phyloP scores from a whole-genome alignment of 1,284 basidiomycete species.

The Filobasidium uniguttulatum region DNA sequence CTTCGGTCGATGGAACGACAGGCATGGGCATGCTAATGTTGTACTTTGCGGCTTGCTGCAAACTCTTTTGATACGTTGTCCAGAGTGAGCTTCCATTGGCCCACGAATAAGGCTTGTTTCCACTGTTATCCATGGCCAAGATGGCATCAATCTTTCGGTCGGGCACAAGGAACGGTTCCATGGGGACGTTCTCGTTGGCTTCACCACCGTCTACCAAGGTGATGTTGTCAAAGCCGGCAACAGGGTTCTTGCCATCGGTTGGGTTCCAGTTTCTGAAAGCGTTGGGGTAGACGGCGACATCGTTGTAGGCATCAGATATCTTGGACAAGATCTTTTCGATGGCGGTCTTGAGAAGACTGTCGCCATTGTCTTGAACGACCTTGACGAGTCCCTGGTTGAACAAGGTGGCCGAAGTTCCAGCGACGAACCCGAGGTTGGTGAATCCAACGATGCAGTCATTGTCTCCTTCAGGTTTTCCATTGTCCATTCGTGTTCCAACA shows the following conservation, averaged over 20 bases:
- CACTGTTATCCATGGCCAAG: conserved; percentile 43
- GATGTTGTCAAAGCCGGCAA: conserved; percentile 26
- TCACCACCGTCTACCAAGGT: conserved; percentile 41
- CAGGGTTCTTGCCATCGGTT: conserved; percentile 28
- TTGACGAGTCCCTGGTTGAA: conserved; percentile 28
- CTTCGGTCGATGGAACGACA: conserved; percentile 37
- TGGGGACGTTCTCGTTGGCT: conserved; percentile 40
- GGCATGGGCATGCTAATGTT: conserved; percentile 35
- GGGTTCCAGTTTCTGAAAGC: conserved; percentile 35
- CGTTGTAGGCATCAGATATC: conserved; percentile 34
- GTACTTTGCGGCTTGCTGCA: conserved; percentile 23
- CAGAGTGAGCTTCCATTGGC: conserved; percentile 41
- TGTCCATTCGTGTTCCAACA: conserved; percentile 30
- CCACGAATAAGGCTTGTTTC: conserved; percentile 40
- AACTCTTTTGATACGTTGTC: conserved; percentile 25
- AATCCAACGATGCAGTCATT: conserved; percentile 33
- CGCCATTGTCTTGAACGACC: conserved; percentile 28
- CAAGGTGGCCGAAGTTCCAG: conserved; percentile 37
- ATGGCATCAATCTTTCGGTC: conserved; percentile 41
- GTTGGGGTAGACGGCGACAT: conserved; percentile 39
- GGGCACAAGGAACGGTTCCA: conserved; percentile 42
- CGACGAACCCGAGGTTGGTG: conserved; percentile 36
- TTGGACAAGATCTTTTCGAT: conserved; percentile 24
- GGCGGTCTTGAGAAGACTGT: conserved; percentile 27
- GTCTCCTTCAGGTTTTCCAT: conserved; percentile 23